Conservation (phyloP, 345 rosid genomes). For the Abelmoschus esculentus region DNA sequence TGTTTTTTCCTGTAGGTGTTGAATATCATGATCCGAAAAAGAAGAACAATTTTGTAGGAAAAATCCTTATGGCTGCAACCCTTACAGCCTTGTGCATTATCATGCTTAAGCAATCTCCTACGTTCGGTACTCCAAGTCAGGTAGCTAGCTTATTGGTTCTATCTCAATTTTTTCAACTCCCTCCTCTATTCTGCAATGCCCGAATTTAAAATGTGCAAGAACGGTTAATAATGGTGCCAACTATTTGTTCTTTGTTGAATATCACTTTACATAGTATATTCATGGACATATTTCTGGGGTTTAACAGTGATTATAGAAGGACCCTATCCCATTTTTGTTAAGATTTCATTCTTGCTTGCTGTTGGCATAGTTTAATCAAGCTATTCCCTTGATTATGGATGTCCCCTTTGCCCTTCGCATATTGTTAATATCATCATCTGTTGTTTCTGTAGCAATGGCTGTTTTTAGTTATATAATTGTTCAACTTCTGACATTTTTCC, state of each 20-base stretch:
- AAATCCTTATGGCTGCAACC: constrained; percentile 65
- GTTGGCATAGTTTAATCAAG: neutral
- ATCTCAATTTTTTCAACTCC: neutral
- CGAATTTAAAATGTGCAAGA: neutral
- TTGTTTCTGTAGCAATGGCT: neutral
- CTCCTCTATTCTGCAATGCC: neutral
- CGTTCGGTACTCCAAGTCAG: constrained; percentile 51
- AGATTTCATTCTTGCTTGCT: neutral
- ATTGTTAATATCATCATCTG: neutral
- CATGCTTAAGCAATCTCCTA: constrained; percentile 78
- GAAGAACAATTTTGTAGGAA: constrained; percentile 61
- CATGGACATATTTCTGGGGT: neutral
- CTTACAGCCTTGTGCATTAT: constrained; percentile 80
- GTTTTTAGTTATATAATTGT: neutral
- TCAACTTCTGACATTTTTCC: neutral
- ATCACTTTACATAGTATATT: neutral
- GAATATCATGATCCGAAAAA: constrained; percentile 83
- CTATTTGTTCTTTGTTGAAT: neutral
- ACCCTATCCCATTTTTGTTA: neutral
- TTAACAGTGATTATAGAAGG: neutral
- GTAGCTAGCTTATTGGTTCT: constrained; percentile 30
- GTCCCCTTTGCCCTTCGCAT: neutral
- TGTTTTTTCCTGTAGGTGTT: constrained; percentile 47
- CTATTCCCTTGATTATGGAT: neutral
- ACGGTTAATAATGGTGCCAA: neutral